A percentile compares a stretch with the other conserved stretches of the same genome.
Evolutionary conservation across 768 basidiomycete genomes (phyloP).

Genomic region (Rhodotorula toruloides): DNA sequence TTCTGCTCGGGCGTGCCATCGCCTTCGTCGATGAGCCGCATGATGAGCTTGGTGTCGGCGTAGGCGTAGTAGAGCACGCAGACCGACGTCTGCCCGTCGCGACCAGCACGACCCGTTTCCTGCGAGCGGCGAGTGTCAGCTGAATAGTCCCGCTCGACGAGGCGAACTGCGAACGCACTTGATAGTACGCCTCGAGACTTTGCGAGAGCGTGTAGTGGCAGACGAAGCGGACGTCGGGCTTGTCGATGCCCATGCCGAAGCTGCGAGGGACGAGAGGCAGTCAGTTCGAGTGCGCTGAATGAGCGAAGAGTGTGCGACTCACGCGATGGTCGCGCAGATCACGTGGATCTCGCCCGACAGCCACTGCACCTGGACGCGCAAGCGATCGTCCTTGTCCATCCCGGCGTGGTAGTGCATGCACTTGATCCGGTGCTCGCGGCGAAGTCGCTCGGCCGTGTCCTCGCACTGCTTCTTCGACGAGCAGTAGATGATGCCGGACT

Average conservation of each 20-base stretch:
- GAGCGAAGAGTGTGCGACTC: conserved; percentile 34
- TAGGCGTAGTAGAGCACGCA: conserved; percentile 76
- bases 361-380: conserved; percentile 65
- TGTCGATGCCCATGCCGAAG: conserved; percentile 97
- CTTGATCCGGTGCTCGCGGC: conserved; percentile 56
- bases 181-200: conserved; percentile 73
- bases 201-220: conserved; percentile 75
- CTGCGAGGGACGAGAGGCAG: conserved; percentile 48
- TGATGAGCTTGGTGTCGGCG: conserved; percentile 50
- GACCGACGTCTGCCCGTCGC: conserved; percentile 75
- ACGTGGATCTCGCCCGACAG: conserved; percentile 64
- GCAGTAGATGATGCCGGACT: conserved; percentile 76
- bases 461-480: conserved; percentile 69
- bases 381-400: conserved; percentile 61
- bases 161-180: conserved; percentile 39
- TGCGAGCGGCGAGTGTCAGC: conserved; percentile 63
- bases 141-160: conserved; percentile 43
- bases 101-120: conserved; percentile 93
- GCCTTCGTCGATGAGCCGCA: conserved; percentile 39
- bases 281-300: too few relatives aligned
- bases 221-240: conserved; percentile 73
- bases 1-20: conserved; percentile 57
- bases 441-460: conserved; percentile 64
- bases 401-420: conserved; percentile 84
- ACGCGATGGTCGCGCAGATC: conserved; percentile 81